Evolutionary conservation across 2,329 filamentous ascomycete genomes (phyloP).

Genomic region (Paradendryphiella salina): DNA sequence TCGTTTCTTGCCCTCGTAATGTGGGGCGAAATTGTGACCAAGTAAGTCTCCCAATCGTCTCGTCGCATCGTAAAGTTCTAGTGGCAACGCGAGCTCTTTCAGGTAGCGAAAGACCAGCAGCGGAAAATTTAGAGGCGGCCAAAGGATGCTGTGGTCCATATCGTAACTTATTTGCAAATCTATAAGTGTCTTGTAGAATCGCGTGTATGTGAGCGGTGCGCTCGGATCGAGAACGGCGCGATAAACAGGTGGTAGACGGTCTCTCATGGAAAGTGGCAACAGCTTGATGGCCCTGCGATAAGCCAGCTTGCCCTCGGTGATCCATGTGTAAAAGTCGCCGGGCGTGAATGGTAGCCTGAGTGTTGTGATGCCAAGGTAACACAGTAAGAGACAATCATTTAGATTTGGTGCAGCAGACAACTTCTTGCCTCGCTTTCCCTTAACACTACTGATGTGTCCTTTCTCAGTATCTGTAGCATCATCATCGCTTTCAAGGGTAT

Average conservation of each 20-base stretch:
- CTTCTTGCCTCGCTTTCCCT: constrained; percentile 44
- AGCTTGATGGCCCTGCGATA: constrained; percentile 66
- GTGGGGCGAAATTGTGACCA: constrained; percentile 62
- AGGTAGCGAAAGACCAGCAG: constrained; percentile 71
- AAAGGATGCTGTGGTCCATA: constrained; percentile 67
- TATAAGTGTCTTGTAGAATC: constrained; percentile 67
- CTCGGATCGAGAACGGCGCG: constrained; percentile 61
- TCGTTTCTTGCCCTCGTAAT: constrained; percentile 39
- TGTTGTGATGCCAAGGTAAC: constrained; percentile 77
- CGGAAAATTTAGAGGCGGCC: constrained; percentile 73
- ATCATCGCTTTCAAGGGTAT: constrained; percentile 57
- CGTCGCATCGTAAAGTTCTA: constrained; percentile 66
- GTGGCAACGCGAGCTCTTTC: constrained; percentile 72
- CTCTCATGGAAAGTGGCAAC: constrained; percentile 66
- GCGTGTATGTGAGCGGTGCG: constrained; percentile 54
- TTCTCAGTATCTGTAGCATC: constrained; percentile 43
- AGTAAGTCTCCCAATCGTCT: constrained; percentile 60
- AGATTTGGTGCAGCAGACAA: constrained; percentile 64
- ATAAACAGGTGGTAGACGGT: constrained; percentile 65
- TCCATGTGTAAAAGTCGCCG: constrained; percentile 71
- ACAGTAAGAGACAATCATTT: constrained; percentile 74
- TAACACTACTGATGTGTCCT: constrained; percentile 33
- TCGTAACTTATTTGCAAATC: constrained; percentile 67
- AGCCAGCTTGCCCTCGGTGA: constrained; percentile 66
- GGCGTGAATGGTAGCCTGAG: constrained; percentile 76